A percentile compares a stretch with the other conserved stretches of the same genome.
These are phyloP conservation scores for Talaromyces pinophilus DNA, from an alignment of 2,329 filamentous ascomycete species.

Conservation along the genomic window DNA sequence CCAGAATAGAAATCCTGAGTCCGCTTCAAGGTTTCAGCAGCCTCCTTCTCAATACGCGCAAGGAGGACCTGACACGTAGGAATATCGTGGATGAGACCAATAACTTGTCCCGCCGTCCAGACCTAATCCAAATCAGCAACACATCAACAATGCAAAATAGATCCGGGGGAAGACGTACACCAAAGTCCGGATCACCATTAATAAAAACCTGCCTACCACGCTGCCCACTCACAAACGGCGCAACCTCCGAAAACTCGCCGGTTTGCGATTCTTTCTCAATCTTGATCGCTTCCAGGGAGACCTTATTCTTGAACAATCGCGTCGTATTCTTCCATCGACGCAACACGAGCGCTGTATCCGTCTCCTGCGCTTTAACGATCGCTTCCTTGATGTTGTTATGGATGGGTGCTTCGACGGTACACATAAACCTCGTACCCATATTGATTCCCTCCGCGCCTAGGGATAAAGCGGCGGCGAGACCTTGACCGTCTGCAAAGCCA, in stretches of 20 bases:
- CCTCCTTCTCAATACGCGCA: slow-evolving; percentile 74
- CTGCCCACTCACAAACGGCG: slow-evolving; percentile 84
- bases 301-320: slow-evolving; percentile 86
- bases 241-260: slow-evolving; percentile 87
- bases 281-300: slow-evolving; percentile 75
- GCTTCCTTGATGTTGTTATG: slow-evolving; percentile 91
- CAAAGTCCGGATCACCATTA: slow-evolving; percentile 86
- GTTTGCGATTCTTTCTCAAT: slow-evolving; percentile 79
- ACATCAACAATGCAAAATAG: slow-evolving; percentile 21
- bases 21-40: slow-evolving; percentile 64
- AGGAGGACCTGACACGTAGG: slow-evolving; percentile 71
- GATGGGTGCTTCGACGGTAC: slow-evolving; percentile 87
- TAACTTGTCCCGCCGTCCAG: slow-evolving; percentile 96
- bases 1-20: slow-evolving; percentile 55
- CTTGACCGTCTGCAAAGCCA: slow-evolving; percentile 92
- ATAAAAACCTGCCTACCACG: slow-evolving; percentile 87
- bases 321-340: slow-evolving; percentile 91
- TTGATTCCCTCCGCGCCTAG: slow-evolving; percentile 93
- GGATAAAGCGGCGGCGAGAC: slow-evolving; percentile 84
- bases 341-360: slow-evolving; percentile 84
- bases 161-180: slow-evolving; percentile 60
- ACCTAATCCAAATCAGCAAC: slow-evolving; percentile 56
- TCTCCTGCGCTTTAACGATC: slow-evolving; percentile 86
- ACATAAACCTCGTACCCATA: slow-evolving; percentile 99
- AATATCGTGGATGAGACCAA: slow-evolving; percentile 82